A percentile compares a stretch with the other conserved stretches of the same genome.
phyloP scores from a whole-genome alignment of 768 basidiomycete species.

The Mycena galopus region DNA sequence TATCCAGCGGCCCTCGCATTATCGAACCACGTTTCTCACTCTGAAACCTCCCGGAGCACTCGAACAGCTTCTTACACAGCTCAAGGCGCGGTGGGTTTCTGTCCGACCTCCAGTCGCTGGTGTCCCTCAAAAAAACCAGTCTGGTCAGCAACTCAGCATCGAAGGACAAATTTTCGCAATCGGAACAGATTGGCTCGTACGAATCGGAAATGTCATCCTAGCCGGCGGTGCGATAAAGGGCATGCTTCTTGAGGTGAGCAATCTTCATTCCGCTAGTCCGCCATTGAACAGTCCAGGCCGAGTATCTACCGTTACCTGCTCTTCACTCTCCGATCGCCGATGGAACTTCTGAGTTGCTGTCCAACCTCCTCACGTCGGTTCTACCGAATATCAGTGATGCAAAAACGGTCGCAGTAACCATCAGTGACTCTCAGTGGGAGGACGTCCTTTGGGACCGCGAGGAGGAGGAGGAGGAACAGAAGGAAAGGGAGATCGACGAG shows the following conservation, averaged over 20 bases:
- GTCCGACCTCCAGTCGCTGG: conserved; percentile 64
- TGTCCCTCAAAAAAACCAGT: conserved; percentile 59
- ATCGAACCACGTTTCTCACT: conserved; percentile 82
- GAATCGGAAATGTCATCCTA: conserved; percentile 82
- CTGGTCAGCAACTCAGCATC: conserved; percentile 75
- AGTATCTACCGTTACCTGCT: conserved; percentile 83
- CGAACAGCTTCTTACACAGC: conserved; percentile 79
- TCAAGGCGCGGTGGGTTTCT: conserved; percentile 82
- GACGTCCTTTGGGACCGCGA: conserved; percentile 85
- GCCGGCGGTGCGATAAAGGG: conserved; percentile 83
- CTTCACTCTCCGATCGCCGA: conserved; percentile 74
- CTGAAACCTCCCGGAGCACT: conserved; percentile 79
- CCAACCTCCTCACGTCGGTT: conserved; percentile 80
- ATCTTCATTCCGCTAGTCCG: conserved; percentile 7
- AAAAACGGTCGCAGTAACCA: conserved; percentile 82
- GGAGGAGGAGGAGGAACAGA: conserved; percentile 61
- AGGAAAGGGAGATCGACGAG: conserved; percentile 42
- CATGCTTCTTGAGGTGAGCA: conserved; percentile 84
- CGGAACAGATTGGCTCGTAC: conserved; percentile 85
- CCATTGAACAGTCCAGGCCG: conserved; percentile 63
- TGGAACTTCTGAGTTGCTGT: conserved; percentile 79
- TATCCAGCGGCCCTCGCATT: conserved; percentile 71
- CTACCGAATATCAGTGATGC: conserved; percentile 81
- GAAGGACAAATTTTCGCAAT: conserved; percentile 81
- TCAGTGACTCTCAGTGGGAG: conserved; percentile 84